Base-by-base conservation (phyloP, 2,329 filamentous ascomycete species). In the Monosporascus ibericus region DNA sequence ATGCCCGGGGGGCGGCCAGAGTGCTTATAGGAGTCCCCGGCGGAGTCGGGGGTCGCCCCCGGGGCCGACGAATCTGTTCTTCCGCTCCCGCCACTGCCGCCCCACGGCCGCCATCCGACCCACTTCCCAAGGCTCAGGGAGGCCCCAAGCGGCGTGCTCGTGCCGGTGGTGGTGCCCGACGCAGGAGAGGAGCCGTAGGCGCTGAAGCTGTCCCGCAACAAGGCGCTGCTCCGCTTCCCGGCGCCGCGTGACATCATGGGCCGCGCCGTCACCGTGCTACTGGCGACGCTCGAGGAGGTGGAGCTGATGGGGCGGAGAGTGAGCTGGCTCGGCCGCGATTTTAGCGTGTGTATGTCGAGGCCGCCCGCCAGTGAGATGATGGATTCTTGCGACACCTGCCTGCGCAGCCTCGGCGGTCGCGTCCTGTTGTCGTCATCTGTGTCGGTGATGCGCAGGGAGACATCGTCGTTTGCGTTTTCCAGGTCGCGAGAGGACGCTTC, bases 291-390 rank as follows among this genome's bases (percentile, higher is more conserved):
- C 39, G 78, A 79, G 1, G 75, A 72, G 2, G 75, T 74, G 52
- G 75, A 75, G 53, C 78, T 81, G 24, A 80, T 71, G 34, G 75
- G 74, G 48, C 78, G 66, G 55, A 82, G 64, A 22, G 85, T 81
- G 53, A 94, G 79, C 62, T 95, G 89, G 36, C 87, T 89, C 0
- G 90, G 89, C 4, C 88, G 82, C 1, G 80, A 78, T 62, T 86
- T 85, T 5, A 95, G 76, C 0, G 88, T 91, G 67, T 95, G 91
- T 48, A 96, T 95, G 65, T 96, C 92, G 67, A 96, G 86, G 2
- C 91, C 91, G 4, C 90, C 91, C 0, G 86, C 83, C 2, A 96
- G 80, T 0, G 92, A 96, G 60, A 96, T 81, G 55, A 96, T 85
- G 18, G 90, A 95, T 66, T 96, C 92, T 61, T 95, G 90, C 1